Base-by-base conservation (phyloP, 2,329 filamentous ascomycete species). In the Cryphonectria parasitica region DNA sequence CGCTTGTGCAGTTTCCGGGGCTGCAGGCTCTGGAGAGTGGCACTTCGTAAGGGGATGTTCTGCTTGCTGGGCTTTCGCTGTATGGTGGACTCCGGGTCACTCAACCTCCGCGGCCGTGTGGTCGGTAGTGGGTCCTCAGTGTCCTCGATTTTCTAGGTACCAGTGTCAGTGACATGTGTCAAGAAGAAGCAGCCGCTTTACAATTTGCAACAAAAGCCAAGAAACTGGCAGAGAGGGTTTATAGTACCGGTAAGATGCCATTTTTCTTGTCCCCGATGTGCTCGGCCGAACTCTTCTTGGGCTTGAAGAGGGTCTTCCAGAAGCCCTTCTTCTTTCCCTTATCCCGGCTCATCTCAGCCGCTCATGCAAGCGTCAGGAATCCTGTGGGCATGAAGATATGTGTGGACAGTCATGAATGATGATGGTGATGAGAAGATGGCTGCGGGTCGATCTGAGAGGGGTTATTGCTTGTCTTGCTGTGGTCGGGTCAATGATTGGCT, bases 301-400 rank as follows among this genome's bases (percentile, higher is more conserved):
- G 60, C 25, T 66, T 63, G 56, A 72, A 70, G 41, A 72, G 68
- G 43, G 68, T 54, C 64, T 64, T 72, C 71, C 68, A 72, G 54
- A 72, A 72, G 62, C 68, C 62, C 61, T 70, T 68, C 52, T 70
- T 72, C 64, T 54, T 72, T 28, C 56, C 67, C 54, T 68, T 70
- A n/a, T 72, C 71, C 62, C 68, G 68, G 66, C 71, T 72, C 71
- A 72, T 72, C 54, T 70, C 68, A 54, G 70, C 65, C 64, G 71
- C 28, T 63, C 60, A 64, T 63, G 49, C 60, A 64, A 45, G 56
- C 66, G 66, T 54, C 68, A 65, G 64, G 56, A 60, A 61, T 52
- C 52, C 68, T 45, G 65, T 66, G 31, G 39, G 54, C 63, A 65
- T 62, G 52, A 64, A 58, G n/a, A 39, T 25, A n/a, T 43, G 61